Conservation (phyloP, 805 yeast species). For the Yueomyces sp. region DNA sequence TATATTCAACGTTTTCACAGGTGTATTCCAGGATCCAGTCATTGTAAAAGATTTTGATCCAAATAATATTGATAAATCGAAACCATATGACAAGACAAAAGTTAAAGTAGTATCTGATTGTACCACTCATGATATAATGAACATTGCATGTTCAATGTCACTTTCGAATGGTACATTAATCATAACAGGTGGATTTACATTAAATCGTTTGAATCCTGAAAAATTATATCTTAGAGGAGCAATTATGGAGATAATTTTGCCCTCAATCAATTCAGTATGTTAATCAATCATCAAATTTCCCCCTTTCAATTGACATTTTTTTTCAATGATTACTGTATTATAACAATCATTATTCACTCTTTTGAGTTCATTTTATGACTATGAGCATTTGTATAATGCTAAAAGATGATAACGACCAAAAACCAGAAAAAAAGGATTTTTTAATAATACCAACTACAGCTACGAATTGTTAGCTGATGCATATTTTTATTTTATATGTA, state of each 20-base stretch:
- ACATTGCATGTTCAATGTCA: slow-evolving; percentile 4
- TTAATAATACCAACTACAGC: too few relatives aligned
- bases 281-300: slow-evolving; percentile 1
- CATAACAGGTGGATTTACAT: slow-evolving; percentile 18
- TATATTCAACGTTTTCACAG: not conserved
- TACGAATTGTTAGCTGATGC: too few relatives aligned
- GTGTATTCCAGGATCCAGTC: not conserved
- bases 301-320: too few relatives aligned
- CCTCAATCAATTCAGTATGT: slow-evolving; percentile 14
- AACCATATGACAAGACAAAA: not conserved
- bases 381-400: too few relatives aligned
- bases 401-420: too few relatives aligned
- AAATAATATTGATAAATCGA: not conserved
- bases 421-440: too few relatives aligned
- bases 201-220: slow-evolving; percentile 4
- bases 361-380: too few relatives aligned
- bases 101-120: not conserved
- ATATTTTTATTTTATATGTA: too few relatives aligned
- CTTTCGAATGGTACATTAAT: slow-evolving; percentile 12
- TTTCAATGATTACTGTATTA: too few relatives aligned
- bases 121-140: not conserved
- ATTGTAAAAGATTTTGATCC: not conserved
- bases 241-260: slow-evolving; percentile 15
- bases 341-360: too few relatives aligned
- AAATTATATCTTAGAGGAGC: slow-evolving; percentile 19